Conservation (phyloP, 1,284 basidiomycete species). For the Naganishia liquefaciens region DNA sequence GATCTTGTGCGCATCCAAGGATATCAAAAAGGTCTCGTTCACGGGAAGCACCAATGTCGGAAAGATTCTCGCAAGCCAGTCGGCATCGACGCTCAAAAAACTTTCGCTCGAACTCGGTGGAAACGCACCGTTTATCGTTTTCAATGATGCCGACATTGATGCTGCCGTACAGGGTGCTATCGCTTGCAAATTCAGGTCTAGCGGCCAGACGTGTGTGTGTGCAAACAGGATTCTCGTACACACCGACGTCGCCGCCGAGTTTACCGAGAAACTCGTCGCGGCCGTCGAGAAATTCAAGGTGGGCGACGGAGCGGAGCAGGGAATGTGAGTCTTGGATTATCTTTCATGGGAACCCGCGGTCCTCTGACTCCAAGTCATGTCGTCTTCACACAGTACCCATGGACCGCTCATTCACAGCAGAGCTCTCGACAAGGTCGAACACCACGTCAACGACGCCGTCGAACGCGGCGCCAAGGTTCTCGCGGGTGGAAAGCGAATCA, state of each 20-base stretch:
- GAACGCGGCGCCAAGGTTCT: slow-evolving; percentile 81
- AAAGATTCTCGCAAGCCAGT: slow-evolving; percentile 81
- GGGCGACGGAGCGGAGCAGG: slow-evolving; percentile 81
- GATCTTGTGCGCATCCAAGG: slow-evolving; percentile 44
- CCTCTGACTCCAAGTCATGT: neutral
- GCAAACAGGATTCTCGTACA: slow-evolving; percentile 82
- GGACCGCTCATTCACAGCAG: slow-evolving; percentile 89
- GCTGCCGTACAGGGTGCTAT: slow-evolving; percentile 90
- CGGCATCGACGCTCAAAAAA: slow-evolving; percentile 89
- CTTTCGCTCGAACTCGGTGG: slow-evolving; percentile 77
- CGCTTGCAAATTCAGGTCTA: slow-evolving; percentile 85
- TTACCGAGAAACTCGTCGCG: slow-evolving; percentile 46
- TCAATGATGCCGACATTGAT: slow-evolving; percentile 92
- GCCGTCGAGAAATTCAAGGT: slow-evolving; percentile 83
- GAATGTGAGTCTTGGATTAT: slow-evolving; percentile 60
- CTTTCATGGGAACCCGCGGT: neutral
- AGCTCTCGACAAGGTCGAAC: slow-evolving; percentile 81
- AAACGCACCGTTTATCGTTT: slow-evolving; percentile 64
- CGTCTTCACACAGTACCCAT: slow-evolving; percentile 62
- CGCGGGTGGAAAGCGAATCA: slow-evolving; percentile 73
- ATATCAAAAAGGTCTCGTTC: slow-evolving; percentile 76
- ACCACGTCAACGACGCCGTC: slow-evolving; percentile 84
- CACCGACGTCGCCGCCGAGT: slow-evolving; percentile 53
- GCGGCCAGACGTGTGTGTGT: slow-evolving; percentile 73
- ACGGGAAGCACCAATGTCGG: slow-evolving; percentile 89